These are phyloP conservation scores for Aspergillus novofumigatus DNA, from an alignment of 2,329 filamentous ascomycete genomes.

Conservation along the genomic window DNA sequence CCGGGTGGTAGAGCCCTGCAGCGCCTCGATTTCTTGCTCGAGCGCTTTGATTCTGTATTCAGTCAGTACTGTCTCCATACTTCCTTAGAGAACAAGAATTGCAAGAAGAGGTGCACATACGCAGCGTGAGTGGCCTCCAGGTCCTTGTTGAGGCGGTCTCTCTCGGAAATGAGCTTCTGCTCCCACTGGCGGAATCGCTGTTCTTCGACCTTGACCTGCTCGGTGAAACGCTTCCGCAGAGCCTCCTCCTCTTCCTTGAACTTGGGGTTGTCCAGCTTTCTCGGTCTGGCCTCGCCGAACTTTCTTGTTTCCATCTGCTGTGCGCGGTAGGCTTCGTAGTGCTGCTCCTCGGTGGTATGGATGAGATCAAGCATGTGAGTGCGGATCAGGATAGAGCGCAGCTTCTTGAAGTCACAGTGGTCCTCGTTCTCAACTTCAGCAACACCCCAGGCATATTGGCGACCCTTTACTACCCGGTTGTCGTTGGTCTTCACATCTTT, in stretches of 20 bases:
- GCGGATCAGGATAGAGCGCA: slow-evolving; percentile 95
- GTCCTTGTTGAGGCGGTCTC: slow-evolving; percentile 99
- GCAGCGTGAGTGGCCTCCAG: slow-evolving; percentile 93
- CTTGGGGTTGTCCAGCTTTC: slow-evolving; percentile 99
- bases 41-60: slow-evolving; percentile 46
- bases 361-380: slow-evolving; percentile 99
- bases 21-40: slow-evolving; percentile 85
- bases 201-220: slow-evolving; percentile 99
- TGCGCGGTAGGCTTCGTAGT: slow-evolving; percentile 98
- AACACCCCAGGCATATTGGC: slow-evolving; percentile 98
- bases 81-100: not conserved
- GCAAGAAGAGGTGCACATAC: slow-evolving; percentile 32
- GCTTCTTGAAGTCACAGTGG: slow-evolving; percentile 99
- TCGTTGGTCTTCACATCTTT: slow-evolving; percentile 98
- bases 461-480: slow-evolving; percentile 95
- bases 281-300: slow-evolving; percentile 93
- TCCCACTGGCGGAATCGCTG: slow-evolving; percentile 99
- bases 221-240: slow-evolving; percentile 96
- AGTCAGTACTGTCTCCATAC: slow-evolving; percentile 23
- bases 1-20: slow-evolving; percentile 86
- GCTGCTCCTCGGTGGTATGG: slow-evolving; percentile 97
- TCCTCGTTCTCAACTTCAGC: slow-evolving; percentile 99
- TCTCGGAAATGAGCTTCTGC: slow-evolving; percentile 98
- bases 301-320: slow-evolving; percentile 99
- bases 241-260: slow-evolving; percentile 99